These are phyloP conservation scores for Suhomyces kilbournensis DNA, from an alignment of 805 yeast species.

Conservation along the genomic window DNA sequence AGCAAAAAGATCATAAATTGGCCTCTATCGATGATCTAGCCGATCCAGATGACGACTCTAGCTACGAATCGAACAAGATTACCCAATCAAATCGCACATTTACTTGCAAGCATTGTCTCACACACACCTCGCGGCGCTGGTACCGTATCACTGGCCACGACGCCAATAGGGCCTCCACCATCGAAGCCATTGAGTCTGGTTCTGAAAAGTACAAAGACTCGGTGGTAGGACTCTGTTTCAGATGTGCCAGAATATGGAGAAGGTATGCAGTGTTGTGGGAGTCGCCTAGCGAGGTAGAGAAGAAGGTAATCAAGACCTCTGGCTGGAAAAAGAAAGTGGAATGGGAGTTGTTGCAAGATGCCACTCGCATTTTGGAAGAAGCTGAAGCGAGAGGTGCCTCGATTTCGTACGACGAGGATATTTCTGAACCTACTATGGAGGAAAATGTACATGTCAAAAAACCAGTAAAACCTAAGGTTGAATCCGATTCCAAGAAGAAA, in stretches of 20 bases:
- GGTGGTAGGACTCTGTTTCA: constrained; percentile 65
- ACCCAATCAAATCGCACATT: constrained; percentile 38
- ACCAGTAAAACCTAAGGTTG: constrained; percentile 1
- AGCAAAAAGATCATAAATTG: constrained; percentile 9
- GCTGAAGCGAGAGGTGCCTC: constrained; percentile 34
- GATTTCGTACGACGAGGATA: constrained; percentile 17
- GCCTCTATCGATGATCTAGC: constrained; percentile 46
- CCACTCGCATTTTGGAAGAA: constrained; percentile 50
- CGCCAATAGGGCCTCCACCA: constrained; percentile 31
- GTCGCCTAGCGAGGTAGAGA: constrained; percentile 64
- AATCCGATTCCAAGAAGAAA: constrained; percentile 3
- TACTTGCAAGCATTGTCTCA: constrained; percentile 70
- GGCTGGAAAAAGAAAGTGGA: constrained; percentile 65
- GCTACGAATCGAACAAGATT: constrained; percentile 58
- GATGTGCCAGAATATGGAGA: constrained; percentile 92
- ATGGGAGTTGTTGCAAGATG: constrained; percentile 62
- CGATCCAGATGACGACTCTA: constrained; percentile 67
- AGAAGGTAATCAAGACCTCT: constrained; percentile 42
- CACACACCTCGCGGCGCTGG: constrained; percentile 61
- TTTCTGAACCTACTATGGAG: not conserved
- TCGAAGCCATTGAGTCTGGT: constrained; percentile 1
- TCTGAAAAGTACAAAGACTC: constrained; percentile 15
- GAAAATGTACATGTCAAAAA: not conserved
- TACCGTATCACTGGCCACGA: constrained; percentile 62
- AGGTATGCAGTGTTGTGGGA: constrained; percentile 87